Conservation (phyloP, 129 eudicot species). For the Centella asiatica region DNA sequence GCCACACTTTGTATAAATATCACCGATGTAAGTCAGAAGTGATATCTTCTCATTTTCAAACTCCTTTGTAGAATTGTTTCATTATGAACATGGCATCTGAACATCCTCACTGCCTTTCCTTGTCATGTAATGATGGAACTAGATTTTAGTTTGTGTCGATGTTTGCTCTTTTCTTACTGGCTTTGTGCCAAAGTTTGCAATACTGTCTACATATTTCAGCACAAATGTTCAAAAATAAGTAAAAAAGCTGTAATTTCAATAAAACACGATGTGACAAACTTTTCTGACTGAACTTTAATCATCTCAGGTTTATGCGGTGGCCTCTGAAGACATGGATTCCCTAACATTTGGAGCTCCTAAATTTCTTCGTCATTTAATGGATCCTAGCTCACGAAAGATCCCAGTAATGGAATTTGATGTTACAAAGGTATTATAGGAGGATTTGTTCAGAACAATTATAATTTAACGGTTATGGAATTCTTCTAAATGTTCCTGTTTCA, state of each 20-base stretch:
- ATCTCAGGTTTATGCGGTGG: conserved; percentile 87
- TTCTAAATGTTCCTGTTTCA: conserved; percentile 24
- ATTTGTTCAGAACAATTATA: not conserved
- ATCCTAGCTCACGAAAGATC: conserved; percentile 77
- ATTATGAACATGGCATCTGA: too few relatives aligned
- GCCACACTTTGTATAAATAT: too few relatives aligned
- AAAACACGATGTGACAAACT: not conserved
- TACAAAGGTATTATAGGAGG: conserved; percentile 48
- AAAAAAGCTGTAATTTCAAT: not conserved
- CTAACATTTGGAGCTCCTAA: conserved; percentile 94
- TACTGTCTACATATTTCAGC: not conserved
- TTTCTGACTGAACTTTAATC: not conserved
- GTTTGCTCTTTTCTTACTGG: not conserved
- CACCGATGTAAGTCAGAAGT: too few relatives aligned
- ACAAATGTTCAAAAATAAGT: not conserved
- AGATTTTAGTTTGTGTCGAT: not conserved
- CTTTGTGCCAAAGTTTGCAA: not conserved
- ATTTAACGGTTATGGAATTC: not conserved
- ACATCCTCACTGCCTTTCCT: not conserved
- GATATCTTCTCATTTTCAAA: too few relatives aligned
- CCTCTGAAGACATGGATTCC: conserved; percentile 99
- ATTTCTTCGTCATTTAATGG: conserved; percentile 98
- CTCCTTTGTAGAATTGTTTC: too few relatives aligned
- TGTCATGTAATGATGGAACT: not conserved
- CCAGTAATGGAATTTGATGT: conserved; percentile 99